Conservation (phyloP, 441 rosid genomes). For the Adansonia grandidieri region DNA sequence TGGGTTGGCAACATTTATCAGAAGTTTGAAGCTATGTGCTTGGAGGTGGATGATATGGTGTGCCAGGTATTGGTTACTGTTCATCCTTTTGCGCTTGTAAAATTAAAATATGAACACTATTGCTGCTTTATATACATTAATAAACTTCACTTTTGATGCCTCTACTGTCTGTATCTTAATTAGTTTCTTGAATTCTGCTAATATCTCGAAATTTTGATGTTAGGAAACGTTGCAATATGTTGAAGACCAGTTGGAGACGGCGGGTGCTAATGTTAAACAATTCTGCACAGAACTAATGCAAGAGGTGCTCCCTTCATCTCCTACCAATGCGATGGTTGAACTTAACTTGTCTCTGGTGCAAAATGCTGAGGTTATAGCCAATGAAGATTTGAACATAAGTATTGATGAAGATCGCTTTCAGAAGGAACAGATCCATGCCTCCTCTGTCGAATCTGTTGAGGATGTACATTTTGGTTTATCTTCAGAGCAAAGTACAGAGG, state of each 20-base stretch:
- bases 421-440: constrained; percentile 25
- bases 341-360: constrained; percentile 14
- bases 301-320: constrained; percentile 29
- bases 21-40: constrained; percentile 37
- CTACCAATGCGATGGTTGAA: background rate
- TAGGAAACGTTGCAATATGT: constrained; percentile 38
- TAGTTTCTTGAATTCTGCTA: background rate
- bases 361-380: background rate
- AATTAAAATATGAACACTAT: background rate
- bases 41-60: constrained; percentile 33
- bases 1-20: constrained; percentile 33
- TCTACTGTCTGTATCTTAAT: background rate
- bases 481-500: constrained; percentile 22
- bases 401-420: constrained; percentile 21
- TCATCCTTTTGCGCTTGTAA: background rate
- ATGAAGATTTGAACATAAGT: background rate
- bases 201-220: constrained; percentile 19
- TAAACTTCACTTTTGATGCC: background rate
- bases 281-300: constrained; percentile 35
- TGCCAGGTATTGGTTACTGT: constrained; percentile 32
- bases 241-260: constrained; percentile 31
- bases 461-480: constrained; percentile 14
- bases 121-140: background rate
- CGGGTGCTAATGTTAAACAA: constrained; percentile 33
- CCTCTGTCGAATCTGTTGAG: constrained; percentile 7